Evolutionary conservation across 2,329 filamentous ascomycete genomes (phyloP), one percentile per base, ranked within the genome.

Genomic region (Mollisiaceae sp.): DNA sequence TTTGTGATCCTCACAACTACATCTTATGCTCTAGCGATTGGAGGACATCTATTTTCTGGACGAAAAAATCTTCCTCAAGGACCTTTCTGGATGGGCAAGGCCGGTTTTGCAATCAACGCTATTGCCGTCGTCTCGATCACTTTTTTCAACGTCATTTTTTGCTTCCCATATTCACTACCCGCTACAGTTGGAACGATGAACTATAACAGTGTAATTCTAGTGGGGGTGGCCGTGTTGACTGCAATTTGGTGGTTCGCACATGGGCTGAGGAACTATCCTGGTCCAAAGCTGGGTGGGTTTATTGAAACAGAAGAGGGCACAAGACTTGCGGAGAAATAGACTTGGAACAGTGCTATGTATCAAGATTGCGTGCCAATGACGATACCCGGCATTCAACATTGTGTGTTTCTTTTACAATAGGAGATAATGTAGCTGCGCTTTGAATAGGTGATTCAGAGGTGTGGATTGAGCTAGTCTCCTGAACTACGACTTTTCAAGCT

Each of bases 1-100:
- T 87, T 86, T 72, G 81, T 86, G 63, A 79, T 87, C 12, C 78
- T 87, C 0, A 78, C 79, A 5, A 82, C 82, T 0, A 71, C 82
- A n/a, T 87, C 85, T 0, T 91, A 89, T 74, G 78, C 89, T 8
- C 83, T 85, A 1, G 86, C 86, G 14, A 87, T 91, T 57, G 75
- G 90, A 1, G 83, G 84, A 0, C 82, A 86, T 65, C 74, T 86
- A 0, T 64, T 85, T 0, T 80, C 80, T 0, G 71, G 78, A 0
- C 74, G 82, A 12, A 73, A 71, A 20, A 78, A 77, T 56, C 76
- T 89, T 56, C 75, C 78, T 0, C 85, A 82, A 0, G 88, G 88
- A 0, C 85, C 85, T 0, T 90, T 89, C 71, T 82, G 78, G 68
- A 83, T 89, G 79, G 79, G 79, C 1, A 72, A 70, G 22, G 47